Evolutionary conservation across 768 basidiomycete genomes (phyloP).

Genomic region (Leccinum barrowsii): DNA sequence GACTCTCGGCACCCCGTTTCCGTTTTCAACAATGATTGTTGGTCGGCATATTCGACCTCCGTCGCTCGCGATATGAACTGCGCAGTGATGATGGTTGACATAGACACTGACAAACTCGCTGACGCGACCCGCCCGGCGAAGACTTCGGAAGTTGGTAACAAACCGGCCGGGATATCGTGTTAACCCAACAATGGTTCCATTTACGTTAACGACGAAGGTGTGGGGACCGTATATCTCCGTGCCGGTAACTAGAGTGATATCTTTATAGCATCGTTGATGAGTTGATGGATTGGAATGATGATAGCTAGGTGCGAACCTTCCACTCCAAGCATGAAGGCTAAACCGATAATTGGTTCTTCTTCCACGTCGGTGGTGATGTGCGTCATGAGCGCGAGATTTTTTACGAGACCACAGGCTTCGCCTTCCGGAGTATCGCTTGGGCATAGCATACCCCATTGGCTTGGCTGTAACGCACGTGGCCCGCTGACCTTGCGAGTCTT

Average conservation of each 20-base stretch:
- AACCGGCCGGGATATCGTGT: conserved; percentile 84
- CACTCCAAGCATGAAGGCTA: conserved; percentile 94
- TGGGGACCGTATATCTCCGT: conserved; percentile 93
- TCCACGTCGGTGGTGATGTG: conserved; percentile 99
- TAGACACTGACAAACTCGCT: conserved; percentile 97
- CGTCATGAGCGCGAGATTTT: conserved; percentile 98
- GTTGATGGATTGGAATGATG: conserved; percentile 7
- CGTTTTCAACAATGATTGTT: conserved; percentile 92
- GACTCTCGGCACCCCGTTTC: conserved; percentile 70
- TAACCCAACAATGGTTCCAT: conserved; percentile 92
- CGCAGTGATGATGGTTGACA: conserved; percentile 91
- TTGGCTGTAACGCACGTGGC: conserved; percentile 93
- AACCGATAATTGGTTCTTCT: conserved; percentile 85
- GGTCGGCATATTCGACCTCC: conserved; percentile 98
- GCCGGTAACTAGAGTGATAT: conserved; percentile 89
- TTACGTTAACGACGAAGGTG: conserved; percentile 94
- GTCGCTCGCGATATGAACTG: conserved; percentile 95
- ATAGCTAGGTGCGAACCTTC: conserved; percentile 59
- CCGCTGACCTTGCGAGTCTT: conserved; percentile 99
- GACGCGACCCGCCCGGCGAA: conserved; percentile 86
- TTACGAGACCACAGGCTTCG: conserved; percentile 97
- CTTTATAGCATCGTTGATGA: conserved; percentile 37
- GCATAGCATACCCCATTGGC: conserved; percentile 99
- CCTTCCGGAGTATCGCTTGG: conserved; percentile 99
- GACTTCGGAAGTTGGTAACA: conserved; percentile 85